These are phyloP conservation scores for Tubosaeta sp. DNA, from an alignment of 768 basidiomycete species.

Conservation along the genomic window DNA sequence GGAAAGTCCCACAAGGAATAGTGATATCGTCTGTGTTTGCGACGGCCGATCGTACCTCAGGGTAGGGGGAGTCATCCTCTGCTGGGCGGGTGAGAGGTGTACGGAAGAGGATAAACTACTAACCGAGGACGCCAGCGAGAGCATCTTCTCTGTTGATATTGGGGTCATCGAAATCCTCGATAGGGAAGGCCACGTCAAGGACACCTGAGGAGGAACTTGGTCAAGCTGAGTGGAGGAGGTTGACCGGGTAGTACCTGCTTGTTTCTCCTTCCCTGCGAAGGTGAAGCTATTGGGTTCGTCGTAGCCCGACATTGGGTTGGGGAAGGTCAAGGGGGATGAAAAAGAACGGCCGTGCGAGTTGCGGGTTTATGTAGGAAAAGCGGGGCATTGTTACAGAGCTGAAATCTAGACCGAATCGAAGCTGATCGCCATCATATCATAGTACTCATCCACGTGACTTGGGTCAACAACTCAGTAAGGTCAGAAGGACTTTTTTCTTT, in stretches of 20 bases:
- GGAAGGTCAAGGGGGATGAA: background rate
- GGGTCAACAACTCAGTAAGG: too few species aligned
- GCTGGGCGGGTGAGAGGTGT: slow-evolving; percentile 14
- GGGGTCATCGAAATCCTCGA: slow-evolving; percentile 34
- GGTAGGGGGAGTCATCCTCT: slow-evolving; percentile 81
- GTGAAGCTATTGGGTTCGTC: slow-evolving; percentile 14
- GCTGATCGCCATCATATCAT: background rate
- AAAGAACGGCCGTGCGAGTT: background rate
- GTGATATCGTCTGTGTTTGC: slow-evolving; percentile 65
- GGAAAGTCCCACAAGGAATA: slow-evolving; percentile 59
- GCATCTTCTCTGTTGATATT: slow-evolving; percentile 32
- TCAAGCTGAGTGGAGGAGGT: background rate
- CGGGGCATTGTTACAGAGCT: background rate
- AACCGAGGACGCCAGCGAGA: slow-evolving; percentile 26
- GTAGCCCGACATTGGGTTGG: slow-evolving; percentile 18
- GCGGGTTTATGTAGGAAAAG: slow-evolving; percentile 13
- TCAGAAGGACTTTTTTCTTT: too few species aligned
- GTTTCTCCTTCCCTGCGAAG: slow-evolving; percentile 25
- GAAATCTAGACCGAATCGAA: background rate
- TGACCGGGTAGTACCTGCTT: slow-evolving; percentile 4
- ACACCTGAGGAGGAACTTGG: background rate
- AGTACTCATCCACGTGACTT: too few species aligned
- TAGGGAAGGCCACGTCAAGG: slow-evolving; percentile 2
- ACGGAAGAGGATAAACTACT: background rate
- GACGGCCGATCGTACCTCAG: slow-evolving; percentile 44